phyloP scores from a whole-genome alignment of 805 yeast genomes.

The Nakazawaea wyomingensis region DNA sequence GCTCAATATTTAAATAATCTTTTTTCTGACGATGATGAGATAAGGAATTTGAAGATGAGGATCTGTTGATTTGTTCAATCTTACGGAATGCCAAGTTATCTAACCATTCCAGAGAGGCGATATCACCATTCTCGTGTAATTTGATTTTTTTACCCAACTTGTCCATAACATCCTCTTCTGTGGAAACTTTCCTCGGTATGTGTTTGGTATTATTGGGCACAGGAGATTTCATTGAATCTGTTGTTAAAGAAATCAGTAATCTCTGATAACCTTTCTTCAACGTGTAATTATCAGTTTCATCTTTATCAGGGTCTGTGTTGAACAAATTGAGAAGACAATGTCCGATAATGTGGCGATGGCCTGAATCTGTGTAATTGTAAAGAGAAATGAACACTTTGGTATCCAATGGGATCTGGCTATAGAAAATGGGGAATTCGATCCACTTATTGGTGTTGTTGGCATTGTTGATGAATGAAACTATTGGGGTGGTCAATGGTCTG shows the following conservation, averaged over 20 bases:
- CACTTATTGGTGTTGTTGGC: conserved; percentile 50
- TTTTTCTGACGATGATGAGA: too few relatives aligned
- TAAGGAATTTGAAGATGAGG: neutral
- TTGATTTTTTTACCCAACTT: conserved; percentile 50
- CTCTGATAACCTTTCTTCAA: conserved; percentile 71
- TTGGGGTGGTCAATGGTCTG: conserved; percentile 39
- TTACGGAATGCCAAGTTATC: conserved; percentile 59
- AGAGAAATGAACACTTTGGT: conserved; percentile 56
- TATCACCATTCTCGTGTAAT: conserved; percentile 63
- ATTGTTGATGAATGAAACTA: conserved; percentile 27
- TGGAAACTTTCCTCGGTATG: neutral
- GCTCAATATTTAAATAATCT: conserved; percentile 33
- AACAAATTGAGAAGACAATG: conserved; percentile 56
- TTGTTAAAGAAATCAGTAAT: conserved; percentile 35
- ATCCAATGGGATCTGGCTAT: conserved; percentile 63
- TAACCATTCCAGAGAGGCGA: conserved; percentile 62
- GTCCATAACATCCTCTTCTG: conserved; percentile 32
- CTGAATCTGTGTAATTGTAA: conserved; percentile 62
- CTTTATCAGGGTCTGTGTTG: conserved; percentile 29
- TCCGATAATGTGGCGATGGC: conserved; percentile 49
- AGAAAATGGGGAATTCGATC: conserved; percentile 65
- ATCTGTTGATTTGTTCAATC: conserved; percentile 36
- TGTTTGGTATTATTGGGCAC: conserved; percentile 26
- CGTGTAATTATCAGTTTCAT: conserved; percentile 33
- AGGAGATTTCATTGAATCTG: conserved; percentile 19